Evolutionary conservation across 1,284 basidiomycete species (phyloP), one percentile per base, ranked within the genome.

Genomic region (Ustilago tritici): DNA sequence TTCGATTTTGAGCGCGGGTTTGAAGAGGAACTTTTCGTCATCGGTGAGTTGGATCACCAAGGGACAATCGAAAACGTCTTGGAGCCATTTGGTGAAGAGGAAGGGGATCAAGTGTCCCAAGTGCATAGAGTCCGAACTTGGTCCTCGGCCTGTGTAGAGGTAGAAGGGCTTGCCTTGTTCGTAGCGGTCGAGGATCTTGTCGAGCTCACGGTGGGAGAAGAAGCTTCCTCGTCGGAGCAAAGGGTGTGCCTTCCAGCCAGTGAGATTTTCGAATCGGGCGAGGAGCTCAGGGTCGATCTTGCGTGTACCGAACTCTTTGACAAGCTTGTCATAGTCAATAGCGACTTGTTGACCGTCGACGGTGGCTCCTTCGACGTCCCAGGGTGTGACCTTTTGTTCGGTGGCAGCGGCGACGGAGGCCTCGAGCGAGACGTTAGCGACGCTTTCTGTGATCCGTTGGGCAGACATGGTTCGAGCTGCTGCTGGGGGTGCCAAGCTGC

Each of bases 11-110:
- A 97, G 90, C 75, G 95, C 92, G 61, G 95, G 93, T 87, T 98
- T 97, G 90, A 99, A 97, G 63, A 99, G 88, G 89, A 99, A 99
- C 87, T 99, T 99, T 87, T 99, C 97, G 87, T 99, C 97, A 85
- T 99, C 97, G 56, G 96, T 99, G 7, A 99, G 90, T 87, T 99
- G 96, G 61, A 99, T 89, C 61, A 99, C 97, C 41, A 98, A 88
- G 4, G 96, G 95, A 14, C 94, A 94, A 79, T 95, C 91, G 86
- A 99, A 98, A 31, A 97, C 94, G 61, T 97, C 94, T 88, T 99
- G 96, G 70, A 99, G 87, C 95, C 96, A 99, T 93, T 96, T 95
- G 64, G 97, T 98, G 87, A 99, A 98, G 59, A 93, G 90, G 87
- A 99, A 99, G 0, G 96, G 97, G 69, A 98, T 92, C 91, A 97